Evolutionary conservation across 2,329 filamentous ascomycete genomes (phyloP), one percentile per base, ranked within the genome.

Genomic region (Leptoxyphium fumago): DNA sequence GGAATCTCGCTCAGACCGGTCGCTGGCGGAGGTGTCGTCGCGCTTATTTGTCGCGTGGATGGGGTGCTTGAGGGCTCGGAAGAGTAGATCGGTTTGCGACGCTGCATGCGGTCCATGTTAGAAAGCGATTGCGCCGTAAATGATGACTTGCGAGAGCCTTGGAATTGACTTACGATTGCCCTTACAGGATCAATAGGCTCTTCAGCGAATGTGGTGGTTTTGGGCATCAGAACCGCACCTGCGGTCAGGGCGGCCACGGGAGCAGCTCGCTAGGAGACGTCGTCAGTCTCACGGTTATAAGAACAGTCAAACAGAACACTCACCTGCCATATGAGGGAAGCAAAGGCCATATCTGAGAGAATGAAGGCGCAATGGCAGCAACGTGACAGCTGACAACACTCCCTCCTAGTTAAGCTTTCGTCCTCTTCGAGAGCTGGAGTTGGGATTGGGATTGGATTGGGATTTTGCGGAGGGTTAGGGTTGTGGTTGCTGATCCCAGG

Each of bases 1-100:
- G 57, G 55, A 43, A 55, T 55, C 28, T 56, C 44, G 44, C 58
- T 55, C 50, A 58, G 58, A 45, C 54, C 56, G n/a, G 57, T 58
- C 36, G 55, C 57, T 40, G 61, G 56, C 14, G 59, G 48, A 50
- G 64, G 57, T 45, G 61, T 60, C 42, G 62, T 61, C 50, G 62
- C 56, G 58, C 59, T 50, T 62, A 62, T 57, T 54, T 58, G 47
- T 55, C 58, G 52, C 50, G 55, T 42, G 38, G 56, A 46, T 47
- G 52, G 46, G 55, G 60, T 49, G 53, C 13, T 18, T 40, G 14
- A 61, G 44, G 54, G 66, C 58, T 46, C 64, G 58, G 61, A 28
- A 80, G 73, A 61, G 73, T 93, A 93, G 67, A 93, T 91, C 51
- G 85, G 81, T 55, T 71, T 69, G 52, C 68, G 68, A 54, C 50